Evolutionary conservation across 2,329 filamentous ascomycete genomes (phyloP).

Genomic region (Fusarium anguioides): DNA sequence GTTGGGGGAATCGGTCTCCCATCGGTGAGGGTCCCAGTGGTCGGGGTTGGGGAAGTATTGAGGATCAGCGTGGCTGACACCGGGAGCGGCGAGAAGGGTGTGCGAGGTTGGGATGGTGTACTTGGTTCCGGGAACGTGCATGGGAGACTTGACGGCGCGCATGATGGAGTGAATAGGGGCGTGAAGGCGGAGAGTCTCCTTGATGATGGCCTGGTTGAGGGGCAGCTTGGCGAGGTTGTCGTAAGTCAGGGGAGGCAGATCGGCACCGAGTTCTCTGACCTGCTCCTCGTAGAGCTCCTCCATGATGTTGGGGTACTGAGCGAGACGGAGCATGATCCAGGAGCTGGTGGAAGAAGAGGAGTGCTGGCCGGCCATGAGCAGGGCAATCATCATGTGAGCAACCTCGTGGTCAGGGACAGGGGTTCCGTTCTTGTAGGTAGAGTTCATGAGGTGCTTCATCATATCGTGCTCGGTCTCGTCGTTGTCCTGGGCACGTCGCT

Average conservation of each 20-base stretch:
- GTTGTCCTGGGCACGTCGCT: conserved; percentile 67
- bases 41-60: conserved; percentile 85
- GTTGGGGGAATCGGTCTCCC: conserved; percentile 74
- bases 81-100: conserved; percentile 85
- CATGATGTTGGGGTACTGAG: conserved; percentile 78
- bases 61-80: conserved; percentile 78
- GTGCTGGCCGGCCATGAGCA: conserved; percentile 93
- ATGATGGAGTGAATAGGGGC: conserved; percentile 96
- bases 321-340: conserved; percentile 87
- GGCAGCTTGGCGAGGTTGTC: conserved; percentile 83
- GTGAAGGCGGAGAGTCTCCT: conserved; percentile 91
- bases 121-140: conserved; percentile 83
- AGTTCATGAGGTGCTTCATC: conserved; percentile 91
- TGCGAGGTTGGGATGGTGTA: conserved; percentile 85
- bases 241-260: conserved; percentile 79
- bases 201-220: conserved; percentile 85
- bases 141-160: conserved; percentile 89
- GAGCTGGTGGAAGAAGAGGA: conserved; percentile 85
- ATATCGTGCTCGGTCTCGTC: conserved; percentile 74
- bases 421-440: conserved; percentile 83
- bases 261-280: conserved; percentile 74
- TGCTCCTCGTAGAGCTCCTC: conserved; percentile 90
- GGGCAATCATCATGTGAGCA: conserved; percentile 93
- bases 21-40: conserved; percentile 90
- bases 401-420: conserved; percentile 85